phyloP scores from a whole-genome alignment of 441 rosid genomes.

The Gossypium lobatum region DNA sequence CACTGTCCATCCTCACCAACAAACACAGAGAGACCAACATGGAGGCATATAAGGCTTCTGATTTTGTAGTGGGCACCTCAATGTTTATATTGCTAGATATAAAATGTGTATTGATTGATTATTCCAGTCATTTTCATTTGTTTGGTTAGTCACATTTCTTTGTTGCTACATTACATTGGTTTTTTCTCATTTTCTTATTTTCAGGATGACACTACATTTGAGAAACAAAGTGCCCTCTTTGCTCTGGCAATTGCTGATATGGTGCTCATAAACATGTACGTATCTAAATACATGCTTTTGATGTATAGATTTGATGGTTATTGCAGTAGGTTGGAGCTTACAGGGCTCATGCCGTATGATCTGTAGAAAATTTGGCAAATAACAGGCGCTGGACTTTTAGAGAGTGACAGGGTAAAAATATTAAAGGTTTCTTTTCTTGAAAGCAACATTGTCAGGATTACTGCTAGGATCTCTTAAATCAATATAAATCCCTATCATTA shows the following conservation, averaged over 20 bases:
- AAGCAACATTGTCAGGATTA: background rate
- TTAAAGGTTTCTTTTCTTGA: background rate
- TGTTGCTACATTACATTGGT: background rate
- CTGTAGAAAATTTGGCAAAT: background rate
- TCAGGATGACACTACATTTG: slow-evolving; percentile 93
- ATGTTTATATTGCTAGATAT: background rate
- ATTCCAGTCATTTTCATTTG: background rate
- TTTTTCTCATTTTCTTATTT: slow-evolving; percentile 12
- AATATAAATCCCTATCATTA: background rate
- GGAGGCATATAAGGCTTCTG: background rate
- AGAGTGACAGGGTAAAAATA: background rate
- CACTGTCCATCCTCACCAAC: background rate
- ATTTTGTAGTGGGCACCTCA: background rate
- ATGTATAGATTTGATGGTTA: background rate
- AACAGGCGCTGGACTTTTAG: background rate
- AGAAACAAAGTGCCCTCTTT: slow-evolving; percentile 88
- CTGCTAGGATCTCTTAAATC: background rate
- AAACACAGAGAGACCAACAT: background rate
- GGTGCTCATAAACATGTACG: slow-evolving; percentile 89
- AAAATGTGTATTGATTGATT: background rate
- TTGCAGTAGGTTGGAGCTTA: background rate
- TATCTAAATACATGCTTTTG: slow-evolving; percentile 1
- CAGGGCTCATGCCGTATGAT: background rate
- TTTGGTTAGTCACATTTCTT: background rate
- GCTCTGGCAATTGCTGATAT: slow-evolving; percentile 86